Evolutionary conservation across 2,329 filamentous ascomycete species (phyloP).

Genomic region (Colletotrichum acutatum): DNA sequence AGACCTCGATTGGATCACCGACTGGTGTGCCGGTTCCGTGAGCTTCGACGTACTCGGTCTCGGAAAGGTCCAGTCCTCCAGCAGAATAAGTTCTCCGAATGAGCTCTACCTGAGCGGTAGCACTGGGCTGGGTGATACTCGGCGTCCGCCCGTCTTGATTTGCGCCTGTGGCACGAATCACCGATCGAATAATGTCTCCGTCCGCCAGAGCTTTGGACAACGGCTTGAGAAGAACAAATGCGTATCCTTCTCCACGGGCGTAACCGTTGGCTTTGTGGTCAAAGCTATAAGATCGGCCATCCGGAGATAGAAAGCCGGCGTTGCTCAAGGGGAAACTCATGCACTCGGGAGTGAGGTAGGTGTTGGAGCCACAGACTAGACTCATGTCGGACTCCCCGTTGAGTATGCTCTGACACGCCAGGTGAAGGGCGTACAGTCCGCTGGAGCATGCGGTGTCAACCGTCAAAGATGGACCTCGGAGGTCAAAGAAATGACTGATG

Average conservation of each 20-base stretch:
- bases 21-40: constrained; percentile 70
- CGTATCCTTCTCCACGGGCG: constrained; percentile 71
- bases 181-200: constrained; percentile 65
- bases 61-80: constrained; percentile 53
- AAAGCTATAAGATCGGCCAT: constrained; percentile 63
- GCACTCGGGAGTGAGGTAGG: constrained; percentile 65
- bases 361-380: constrained; percentile 61
- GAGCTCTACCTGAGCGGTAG: constrained; percentile 59
- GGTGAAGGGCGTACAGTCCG: constrained; percentile 63
- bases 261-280: constrained; percentile 71
- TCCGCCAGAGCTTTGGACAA: constrained; percentile 66
- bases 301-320: constrained; percentile 61
- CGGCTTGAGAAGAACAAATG: constrained; percentile 67
- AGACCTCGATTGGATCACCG: constrained; percentile 61
- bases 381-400: constrained; percentile 50
- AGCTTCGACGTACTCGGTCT: constrained; percentile 65
- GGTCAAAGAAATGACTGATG: constrained; percentile 65
- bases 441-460: constrained; percentile 70
- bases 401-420: constrained; percentile 61
- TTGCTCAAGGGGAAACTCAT: constrained; percentile 64
- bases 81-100: constrained; percentile 59
- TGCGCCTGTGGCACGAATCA: constrained; percentile 63
- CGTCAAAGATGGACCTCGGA: constrained; percentile 65
- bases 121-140: constrained; percentile 69
- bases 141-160: constrained; percentile 70